Conservation (phyloP, 106 monocot species). For the Alisma plantagoaquatica region DNA sequence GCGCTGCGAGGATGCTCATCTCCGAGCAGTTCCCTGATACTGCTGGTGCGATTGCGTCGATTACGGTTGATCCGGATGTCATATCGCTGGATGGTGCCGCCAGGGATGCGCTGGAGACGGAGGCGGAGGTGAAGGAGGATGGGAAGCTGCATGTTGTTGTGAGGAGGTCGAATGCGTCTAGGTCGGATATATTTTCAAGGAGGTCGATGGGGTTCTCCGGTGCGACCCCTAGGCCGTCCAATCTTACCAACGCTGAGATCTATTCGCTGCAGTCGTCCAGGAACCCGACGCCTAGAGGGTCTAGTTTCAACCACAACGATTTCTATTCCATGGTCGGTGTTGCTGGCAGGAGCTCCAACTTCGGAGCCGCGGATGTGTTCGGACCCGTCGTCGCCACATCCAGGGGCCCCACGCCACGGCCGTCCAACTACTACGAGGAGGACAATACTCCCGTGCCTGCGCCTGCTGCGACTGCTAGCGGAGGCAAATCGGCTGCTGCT, state of each 20-base stretch:
- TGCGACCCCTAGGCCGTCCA: conserved; percentile 76
- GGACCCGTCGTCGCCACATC: conserved; percentile 15
- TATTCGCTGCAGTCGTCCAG: conserved; percentile 92
- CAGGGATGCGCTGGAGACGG: conserved; percentile 52
- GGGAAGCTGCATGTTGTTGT: conserved; percentile 76
- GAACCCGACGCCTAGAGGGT: conserved; percentile 85
- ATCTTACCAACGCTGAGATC: conserved; percentile 98
- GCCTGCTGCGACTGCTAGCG: not conserved
- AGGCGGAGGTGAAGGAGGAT: conserved; percentile 52
- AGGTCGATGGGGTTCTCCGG: conserved; percentile 63
- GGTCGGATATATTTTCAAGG: conserved; percentile 84
- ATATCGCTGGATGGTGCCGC: conserved; percentile 73
- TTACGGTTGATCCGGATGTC: conserved; percentile 70
- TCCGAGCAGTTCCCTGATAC: conserved; percentile 76
- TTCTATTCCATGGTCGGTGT: conserved; percentile 85
- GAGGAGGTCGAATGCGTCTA: conserved; percentile 69
- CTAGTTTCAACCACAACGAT: conserved; percentile 91
- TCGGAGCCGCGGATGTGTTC: conserved; percentile 44
- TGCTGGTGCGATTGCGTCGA: conserved; percentile 59
- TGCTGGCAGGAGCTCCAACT: conserved; percentile 69
- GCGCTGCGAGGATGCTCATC: conserved; percentile 58
- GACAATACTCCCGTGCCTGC: too few species aligned
- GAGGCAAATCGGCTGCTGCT: conserved; percentile 17
- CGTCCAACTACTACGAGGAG: conserved; percentile 77
- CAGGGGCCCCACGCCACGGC: conserved; percentile 39